A percentile compares a stretch with the other conserved stretches of the same genome.
phyloP scores from a whole-genome alignment of 257 asterid genomes.

The Vinca minor region DNA sequence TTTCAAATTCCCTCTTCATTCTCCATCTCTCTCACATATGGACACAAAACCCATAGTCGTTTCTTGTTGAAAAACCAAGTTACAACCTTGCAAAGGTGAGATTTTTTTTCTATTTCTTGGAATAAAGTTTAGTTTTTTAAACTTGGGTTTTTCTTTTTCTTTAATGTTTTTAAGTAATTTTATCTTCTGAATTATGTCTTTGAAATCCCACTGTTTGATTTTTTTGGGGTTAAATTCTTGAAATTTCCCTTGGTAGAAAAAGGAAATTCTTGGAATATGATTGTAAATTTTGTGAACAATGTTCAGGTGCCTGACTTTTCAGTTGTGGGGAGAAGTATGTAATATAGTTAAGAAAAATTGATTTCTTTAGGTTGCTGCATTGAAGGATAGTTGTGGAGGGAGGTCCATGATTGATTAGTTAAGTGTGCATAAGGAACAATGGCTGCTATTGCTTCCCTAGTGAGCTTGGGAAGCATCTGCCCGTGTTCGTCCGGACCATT shows the following conservation, averaged over 20 bases:
- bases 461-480: slow-evolving; percentile 76
- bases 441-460: slow-evolving; percentile 90
- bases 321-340: slow-evolving; percentile 6
- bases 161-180: neutral
- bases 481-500: slow-evolving; percentile 54
- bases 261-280: neutral
- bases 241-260: neutral
- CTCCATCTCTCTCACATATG: neutral
- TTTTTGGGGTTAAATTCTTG: neutral
- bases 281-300: slow-evolving; percentile 7
- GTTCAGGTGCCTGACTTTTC: slow-evolving; percentile 19
- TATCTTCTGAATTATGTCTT: neutral
- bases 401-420: slow-evolving; percentile 20
- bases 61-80: neutral
- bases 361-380: slow-evolving; percentile 13
- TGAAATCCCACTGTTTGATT: neutral
- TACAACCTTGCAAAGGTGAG: slow-evolving; percentile 21
- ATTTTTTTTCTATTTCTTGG: slow-evolving; percentile 12
- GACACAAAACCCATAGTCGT: neutral
- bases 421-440: slow-evolving; percentile 32
- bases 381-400: slow-evolving; percentile 9
- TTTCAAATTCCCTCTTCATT: slow-evolving; percentile 9
- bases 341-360: slow-evolving; percentile 6
- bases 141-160: slow-evolving; percentile 1
- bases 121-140: neutral